Percentiles rank a stretch among this genome's conserved stretches.
These are phyloP conservation scores for Cadophora sp. DNA, from an alignment of 2,329 filamentous ascomycete genomes.

Conservation along the genomic window DNA sequence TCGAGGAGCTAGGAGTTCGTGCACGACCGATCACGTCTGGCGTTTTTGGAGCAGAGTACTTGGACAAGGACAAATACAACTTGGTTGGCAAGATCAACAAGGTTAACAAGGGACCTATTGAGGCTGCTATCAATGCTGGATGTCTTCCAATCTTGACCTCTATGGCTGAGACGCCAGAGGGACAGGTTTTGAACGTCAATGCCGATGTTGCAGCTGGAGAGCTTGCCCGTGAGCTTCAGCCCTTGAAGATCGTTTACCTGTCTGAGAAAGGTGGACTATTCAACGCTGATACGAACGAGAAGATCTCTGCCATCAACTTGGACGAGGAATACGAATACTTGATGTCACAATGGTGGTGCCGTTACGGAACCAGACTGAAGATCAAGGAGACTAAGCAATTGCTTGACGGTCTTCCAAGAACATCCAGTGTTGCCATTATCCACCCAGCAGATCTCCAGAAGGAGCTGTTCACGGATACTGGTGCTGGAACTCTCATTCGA, in stretches of 20 bases:
- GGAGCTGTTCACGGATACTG: conserved; percentile 95
- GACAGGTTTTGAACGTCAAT: conserved; percentile 95
- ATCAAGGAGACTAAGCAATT: conserved; percentile 98
- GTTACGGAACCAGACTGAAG: conserved; percentile 93
- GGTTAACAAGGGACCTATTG: conserved; percentile 89
- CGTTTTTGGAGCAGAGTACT: conserved; percentile 91
- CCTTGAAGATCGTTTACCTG: conserved; percentile 97
- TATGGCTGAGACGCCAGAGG: conserved; percentile 92
- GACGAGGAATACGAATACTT: conserved; percentile 95
- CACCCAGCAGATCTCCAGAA: conserved; percentile 95
- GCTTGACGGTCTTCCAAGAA: conserved; percentile 84
- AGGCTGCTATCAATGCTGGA: conserved; percentile 87
- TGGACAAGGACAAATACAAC: conserved; percentile 96
- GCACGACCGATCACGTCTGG: conserved; percentile 89
- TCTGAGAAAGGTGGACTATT: conserved; percentile 97
- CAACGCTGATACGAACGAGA: conserved; percentile 90
- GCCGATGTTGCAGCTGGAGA: conserved; percentile 96
- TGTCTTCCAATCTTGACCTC: conserved; percentile 94
- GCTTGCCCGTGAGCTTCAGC: conserved; percentile 85
- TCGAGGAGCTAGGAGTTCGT: conserved; percentile 88
- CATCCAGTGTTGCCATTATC: conserved; percentile 96
- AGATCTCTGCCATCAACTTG: conserved; percentile 96
- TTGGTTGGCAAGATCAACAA: conserved; percentile 94
- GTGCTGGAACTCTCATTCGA: conserved; percentile 90
- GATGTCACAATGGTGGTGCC: conserved; percentile 94